Base-by-base conservation (phyloP, 1,284 basidiomycete genomes). In the Apiotrichum montevideense region DNA sequence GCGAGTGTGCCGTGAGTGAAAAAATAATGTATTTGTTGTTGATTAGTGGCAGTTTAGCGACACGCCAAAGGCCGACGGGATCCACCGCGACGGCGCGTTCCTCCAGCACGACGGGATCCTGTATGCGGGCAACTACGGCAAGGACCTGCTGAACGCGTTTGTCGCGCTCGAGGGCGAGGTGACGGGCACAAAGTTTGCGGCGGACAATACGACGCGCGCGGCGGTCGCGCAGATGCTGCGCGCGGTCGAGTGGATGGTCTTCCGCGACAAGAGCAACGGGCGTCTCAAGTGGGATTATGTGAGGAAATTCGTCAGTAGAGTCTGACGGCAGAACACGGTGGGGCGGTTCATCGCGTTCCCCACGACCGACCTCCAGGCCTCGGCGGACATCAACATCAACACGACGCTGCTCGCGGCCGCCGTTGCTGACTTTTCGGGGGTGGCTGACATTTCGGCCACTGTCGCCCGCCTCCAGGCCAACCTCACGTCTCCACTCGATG, bases 231-330 rank as follows among this genome's bases (percentile, higher is more conserved):
- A 77, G 11, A 69, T 83, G 4, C 75, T 86, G 52, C 77, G 80
- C 37, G 83, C 79, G 8, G 76, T 80, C 65, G 74, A 77, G 58
- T 87, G 85, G 85, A 86, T 86, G 84, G 83, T 86, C 49, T 84
- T 81, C 62, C 76, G 77, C 21, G 86, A 86, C 67, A 70, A 78
- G 6, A 54, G 10, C 41, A 15, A 15, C 80, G 41, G 41, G 41
- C 10, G 41, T 2, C 41, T 39, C 21, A 48, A 51, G 42, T 55
- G 54, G 54, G 54, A 55, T 49, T 46, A 51, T 37, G 84, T 85
- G 62, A 65, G 83, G 71, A 14, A 47, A 55, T 47, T 45, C 45
- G 15, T 84, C 85, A 61, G 65, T 9, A 14, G 8, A 14, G 13
- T 39, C 37, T 40, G 15, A 6, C 15, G 15, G 29, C 37, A 39